phyloP scores from a whole-genome alignment of 352 stramenopile genomes.

The Globisporangium paddicum region DNA sequence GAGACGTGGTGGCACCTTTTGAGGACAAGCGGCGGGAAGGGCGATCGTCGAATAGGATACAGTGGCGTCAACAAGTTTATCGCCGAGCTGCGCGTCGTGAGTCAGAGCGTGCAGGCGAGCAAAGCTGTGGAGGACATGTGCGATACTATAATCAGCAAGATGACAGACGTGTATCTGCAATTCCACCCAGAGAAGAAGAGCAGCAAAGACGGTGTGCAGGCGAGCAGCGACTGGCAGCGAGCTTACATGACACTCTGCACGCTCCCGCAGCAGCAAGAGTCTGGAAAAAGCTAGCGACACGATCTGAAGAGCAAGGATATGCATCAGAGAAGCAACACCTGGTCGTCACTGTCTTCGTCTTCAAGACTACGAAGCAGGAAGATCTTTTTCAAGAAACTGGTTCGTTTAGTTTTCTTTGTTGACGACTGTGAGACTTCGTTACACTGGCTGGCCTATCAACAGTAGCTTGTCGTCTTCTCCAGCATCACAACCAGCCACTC shows the following conservation, averaged over 20 bases:
- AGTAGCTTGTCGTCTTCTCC: neutral
- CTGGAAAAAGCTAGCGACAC: neutral
- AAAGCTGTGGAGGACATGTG: slow-evolving; percentile 30
- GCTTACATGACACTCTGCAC: slow-evolving; percentile 33
- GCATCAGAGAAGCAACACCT: too few relatives aligned
- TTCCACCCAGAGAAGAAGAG: slow-evolving; percentile 52
- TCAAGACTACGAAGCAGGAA: too few relatives aligned
- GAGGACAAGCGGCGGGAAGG: slow-evolving; percentile 17
- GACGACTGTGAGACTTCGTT: neutral
- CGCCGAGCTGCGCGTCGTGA: slow-evolving; percentile 52
- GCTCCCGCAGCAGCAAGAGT: slow-evolving; percentile 18
- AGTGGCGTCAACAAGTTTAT: slow-evolving; percentile 67
- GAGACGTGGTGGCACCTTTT: slow-evolving; percentile 59
- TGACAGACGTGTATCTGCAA: slow-evolving; percentile 46
- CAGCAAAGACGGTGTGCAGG: slow-evolving; percentile 8
- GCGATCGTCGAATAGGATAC: slow-evolving; percentile 43
- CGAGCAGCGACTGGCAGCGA: slow-evolving; percentile 25
- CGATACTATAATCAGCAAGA: slow-evolving; percentile 34
- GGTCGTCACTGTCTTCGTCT: too few relatives aligned
- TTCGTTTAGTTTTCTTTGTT: neutral
- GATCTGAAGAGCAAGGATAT: neutral
- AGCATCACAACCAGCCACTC: neutral
- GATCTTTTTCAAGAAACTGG: too few relatives aligned
- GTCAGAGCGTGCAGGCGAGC: slow-evolving; percentile 26
- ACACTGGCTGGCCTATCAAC: neutral